Base-by-base conservation (phyloP, 441 rosid genomes). In the Viola pubescens region DNA sequence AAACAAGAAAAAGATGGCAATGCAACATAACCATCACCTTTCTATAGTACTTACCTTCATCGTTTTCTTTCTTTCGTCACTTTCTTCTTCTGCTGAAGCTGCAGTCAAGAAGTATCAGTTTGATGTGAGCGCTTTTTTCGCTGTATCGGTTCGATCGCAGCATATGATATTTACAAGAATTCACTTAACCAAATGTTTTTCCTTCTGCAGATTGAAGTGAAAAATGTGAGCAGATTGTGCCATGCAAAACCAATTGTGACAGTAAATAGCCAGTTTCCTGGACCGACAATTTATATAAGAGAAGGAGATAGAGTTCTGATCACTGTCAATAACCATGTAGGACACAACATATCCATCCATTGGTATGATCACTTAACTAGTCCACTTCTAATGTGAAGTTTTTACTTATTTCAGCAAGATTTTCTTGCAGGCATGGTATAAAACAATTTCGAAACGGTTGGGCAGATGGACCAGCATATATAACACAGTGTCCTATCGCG, bases 211-310 rank as follows among this genome's bases (percentile, higher is more conserved):
- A 68, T 82, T 69, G 78, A 73, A 73, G 76, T 82, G 44, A 77
- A 70, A 66, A 79, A 79, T 63, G 56, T 77, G 66, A 75, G 84
- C 68, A 74, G 79, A 64, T 50, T 82, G 60, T 82, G 87, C 60
- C 64, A 79, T 67, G 71, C 82, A 51, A 79, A 82, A 68, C 73
- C 79, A 16, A 79, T 77, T 54, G 84, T 82, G 1, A 77, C 78
- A 10, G 87, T 82, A 39, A 82, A 79, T 10, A 79, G 82, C 54
- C 73, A 63, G 82, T 81, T 77, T 68, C 81, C 79, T 19, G 82
- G 86, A 26, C 83, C 82, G 2, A 77, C 87, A 14, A 70, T 79
- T 48, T 79, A 73, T 39, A 77, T 52, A 52, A 63, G 79, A 73
- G 77, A 81, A 72, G 87, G 82, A 63, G 81, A 79, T 57, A 64